Base-by-base conservation (phyloP, 768 basidiomycete genomes). In the Sistotremastrum niveocremeum region DNA sequence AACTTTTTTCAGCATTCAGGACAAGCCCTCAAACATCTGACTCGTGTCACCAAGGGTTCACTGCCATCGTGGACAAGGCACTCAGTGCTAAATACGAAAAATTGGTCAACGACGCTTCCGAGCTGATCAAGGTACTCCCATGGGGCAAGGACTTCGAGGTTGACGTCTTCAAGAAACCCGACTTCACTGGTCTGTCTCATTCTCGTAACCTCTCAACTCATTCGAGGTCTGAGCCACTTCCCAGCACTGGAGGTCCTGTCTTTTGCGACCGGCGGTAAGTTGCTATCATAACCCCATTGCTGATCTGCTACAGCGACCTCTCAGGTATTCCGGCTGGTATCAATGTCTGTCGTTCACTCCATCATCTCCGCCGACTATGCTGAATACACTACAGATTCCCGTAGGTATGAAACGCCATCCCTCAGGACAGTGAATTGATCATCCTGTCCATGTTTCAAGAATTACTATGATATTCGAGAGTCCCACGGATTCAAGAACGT, bases 401-500 rank as follows among this genome's bases (percentile, higher is more conserved):
- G 77, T 78, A 57, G 60, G 69, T 57, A 34, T 34, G n/a, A n/a
- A n/a, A n/a, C n/a, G n/a, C n/a, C n/a, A n/a, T n/a, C n/a, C n/a
- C n/a, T n/a, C n/a, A n/a, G n/a, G n/a, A n/a, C n/a, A n/a, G n/a
- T n/a, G n/a, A n/a, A n/a, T n/a, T n/a, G n/a, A n/a, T n/a, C n/a
- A n/a, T n/a, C n/a, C n/a, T n/a, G 12, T 28, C 37, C 11, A 33
- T 30, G 37, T 39, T 34, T 11, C 31, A 46, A 79, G 74, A 87
- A 87, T 54, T 88, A 89, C 54, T 89, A 87, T 54, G 76, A 87
- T 49, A 74, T 91, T 50, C 73, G 89, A 39, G 88, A 86, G 58
- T 72, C 76, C 3, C 69, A 70, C 34, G 89, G 89, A 0, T 91
- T 90, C 66, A 91, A 91, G 67, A 91, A 91, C 54, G 88, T 91